phyloP scores from a whole-genome alignment of 2,329 filamentous ascomycete genomes.

The Pyrenochaeta sp. region DNA sequence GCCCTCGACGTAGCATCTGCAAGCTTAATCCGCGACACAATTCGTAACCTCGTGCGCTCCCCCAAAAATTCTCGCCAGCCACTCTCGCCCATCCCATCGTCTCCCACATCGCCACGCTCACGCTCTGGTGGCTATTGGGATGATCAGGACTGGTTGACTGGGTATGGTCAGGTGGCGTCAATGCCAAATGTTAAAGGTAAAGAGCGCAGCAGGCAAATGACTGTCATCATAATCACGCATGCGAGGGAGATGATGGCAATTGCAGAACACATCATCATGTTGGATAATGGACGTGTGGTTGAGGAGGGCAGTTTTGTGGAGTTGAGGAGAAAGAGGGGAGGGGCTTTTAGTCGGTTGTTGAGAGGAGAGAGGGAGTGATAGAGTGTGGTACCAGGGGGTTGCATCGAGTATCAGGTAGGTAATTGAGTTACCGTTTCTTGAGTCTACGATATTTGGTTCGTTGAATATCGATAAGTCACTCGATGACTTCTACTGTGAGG shows the following conservation, averaged over 20 bases:
- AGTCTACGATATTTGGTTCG: no score
- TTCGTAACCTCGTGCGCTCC: conserved; percentile 61
- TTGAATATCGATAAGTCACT: no score
- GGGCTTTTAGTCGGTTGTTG: conserved; percentile 47
- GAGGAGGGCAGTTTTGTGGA: conserved; percentile 73
- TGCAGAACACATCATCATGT: conserved; percentile 75
- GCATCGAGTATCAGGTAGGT: no score
- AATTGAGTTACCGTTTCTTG: no score
- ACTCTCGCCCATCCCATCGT: not conserved
- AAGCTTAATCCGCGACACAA: conserved; percentile 68
- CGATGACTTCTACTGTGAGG: no score
- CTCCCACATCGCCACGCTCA: not conserved
- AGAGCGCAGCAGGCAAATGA: conserved; percentile 57
- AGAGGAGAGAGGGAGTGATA: conserved; percentile 41
- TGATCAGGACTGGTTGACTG: conserved; percentile 18
- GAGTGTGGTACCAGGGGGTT: no score
- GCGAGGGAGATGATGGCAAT: conserved; percentile 85
- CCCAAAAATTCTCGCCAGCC: not conserved
- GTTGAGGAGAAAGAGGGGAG: conserved; percentile 53
- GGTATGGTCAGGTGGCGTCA: no score
- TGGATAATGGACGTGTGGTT: conserved; percentile 72
- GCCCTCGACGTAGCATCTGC: conserved; percentile 78
- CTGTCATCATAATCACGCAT: conserved; percentile 85
- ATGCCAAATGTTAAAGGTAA: conserved; percentile 18
- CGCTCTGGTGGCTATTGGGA: conserved; percentile 22